These are phyloP conservation scores for Bombardia bombarda DNA, from an alignment of 495 filamentous ascomycete genomes.

Conservation along the genomic window DNA sequence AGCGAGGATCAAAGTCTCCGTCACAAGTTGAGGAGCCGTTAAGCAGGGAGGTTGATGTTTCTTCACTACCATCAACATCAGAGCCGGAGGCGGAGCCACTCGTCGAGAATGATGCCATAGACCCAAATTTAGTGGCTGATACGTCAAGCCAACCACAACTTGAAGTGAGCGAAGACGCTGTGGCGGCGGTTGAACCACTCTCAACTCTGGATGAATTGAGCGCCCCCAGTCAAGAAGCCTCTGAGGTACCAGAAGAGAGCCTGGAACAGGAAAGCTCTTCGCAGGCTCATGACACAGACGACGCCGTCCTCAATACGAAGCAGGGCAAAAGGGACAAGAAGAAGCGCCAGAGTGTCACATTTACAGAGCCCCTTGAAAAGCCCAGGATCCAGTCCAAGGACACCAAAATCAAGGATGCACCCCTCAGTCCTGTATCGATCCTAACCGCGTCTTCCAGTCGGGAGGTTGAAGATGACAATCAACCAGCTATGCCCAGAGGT, in stretches of 20 bases:
- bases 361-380: conserved; percentile 20
- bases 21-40: background rate
- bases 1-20: conserved; percentile 5
- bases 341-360: conserved; percentile 27
- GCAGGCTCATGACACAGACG: conserved; percentile 2
- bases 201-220: background rate
- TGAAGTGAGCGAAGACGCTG: background rate
- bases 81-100: too few species aligned
- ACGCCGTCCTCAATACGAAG: conserved; percentile 1
- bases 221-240: background rate
- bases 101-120: too few species aligned
- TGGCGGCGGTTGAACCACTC: too few species aligned
- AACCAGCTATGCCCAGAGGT: conserved; percentile 11
- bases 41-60: background rate
- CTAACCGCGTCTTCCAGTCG: conserved; percentile 1
- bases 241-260: background rate
- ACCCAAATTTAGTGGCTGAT: too few species aligned
- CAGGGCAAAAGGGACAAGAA: conserved; percentile 17
- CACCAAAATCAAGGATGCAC: background rate
- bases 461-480: conserved; percentile 1
- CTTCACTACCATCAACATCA: too few species aligned
- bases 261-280: background rate
- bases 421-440: background rate
- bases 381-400: background rate
- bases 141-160: background rate